Evolutionary conservation across 176 grass and related monocot genomes (phyloP).

Genomic region (Areca catechu): DNA sequence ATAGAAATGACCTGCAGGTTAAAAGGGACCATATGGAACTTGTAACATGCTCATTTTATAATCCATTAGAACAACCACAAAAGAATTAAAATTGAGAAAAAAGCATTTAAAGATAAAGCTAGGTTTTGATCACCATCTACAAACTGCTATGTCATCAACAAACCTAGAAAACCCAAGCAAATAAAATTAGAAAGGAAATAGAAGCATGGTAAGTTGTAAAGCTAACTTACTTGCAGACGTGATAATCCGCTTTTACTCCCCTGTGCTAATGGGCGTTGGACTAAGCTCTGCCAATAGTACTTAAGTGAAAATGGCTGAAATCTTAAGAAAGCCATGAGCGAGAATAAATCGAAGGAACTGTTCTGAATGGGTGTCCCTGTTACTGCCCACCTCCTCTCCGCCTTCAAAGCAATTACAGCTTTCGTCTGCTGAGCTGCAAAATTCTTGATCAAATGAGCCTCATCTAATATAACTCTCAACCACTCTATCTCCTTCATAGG

Average conservation of each 20-base stretch:
- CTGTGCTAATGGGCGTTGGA: constrained; percentile 59
- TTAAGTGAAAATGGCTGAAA: constrained; percentile 82
- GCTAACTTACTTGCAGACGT: constrained; percentile 55
- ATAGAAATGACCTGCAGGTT: no score
- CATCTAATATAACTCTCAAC: constrained; percentile 80
- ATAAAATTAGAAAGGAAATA: not conserved
- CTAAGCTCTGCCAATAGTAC: constrained; percentile 74
- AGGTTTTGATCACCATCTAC: no score
- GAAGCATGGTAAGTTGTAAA: not conserved
- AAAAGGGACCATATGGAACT: no score
- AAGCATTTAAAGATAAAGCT: no score
- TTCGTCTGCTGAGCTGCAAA: constrained; percentile 59
- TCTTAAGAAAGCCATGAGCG: constrained; percentile 72
- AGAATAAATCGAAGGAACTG: constrained; percentile 71
- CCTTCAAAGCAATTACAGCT: constrained; percentile 75
- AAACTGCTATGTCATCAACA: no score
- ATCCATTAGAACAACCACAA: no score
- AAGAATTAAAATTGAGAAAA: no score
- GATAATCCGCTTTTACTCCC: constrained; percentile 43
- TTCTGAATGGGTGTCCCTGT: constrained; percentile 96
- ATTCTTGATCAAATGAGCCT: constrained; percentile 95
- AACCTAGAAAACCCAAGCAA: no score
- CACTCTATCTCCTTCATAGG: constrained; percentile 72
- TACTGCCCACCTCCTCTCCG: constrained; percentile 79
- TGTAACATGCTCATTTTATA: no score